A percentile compares a stretch with the other conserved stretches of the same genome.
phyloP scores from a whole-genome alignment of 805 yeast species.

The Yarrowia deformans region DNA sequence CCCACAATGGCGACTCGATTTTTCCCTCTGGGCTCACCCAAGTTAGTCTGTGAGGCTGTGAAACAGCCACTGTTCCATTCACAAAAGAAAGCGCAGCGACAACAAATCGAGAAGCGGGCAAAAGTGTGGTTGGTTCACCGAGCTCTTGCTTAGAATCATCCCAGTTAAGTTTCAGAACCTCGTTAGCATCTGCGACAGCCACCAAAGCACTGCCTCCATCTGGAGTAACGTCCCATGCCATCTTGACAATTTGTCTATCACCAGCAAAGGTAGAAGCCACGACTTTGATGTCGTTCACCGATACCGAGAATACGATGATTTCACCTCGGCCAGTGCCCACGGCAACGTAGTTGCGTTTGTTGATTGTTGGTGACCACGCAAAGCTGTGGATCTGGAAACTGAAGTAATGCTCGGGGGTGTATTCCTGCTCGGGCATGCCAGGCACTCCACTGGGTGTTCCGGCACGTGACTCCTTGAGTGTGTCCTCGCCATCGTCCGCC shows the following conservation, averaged over 20 bases:
- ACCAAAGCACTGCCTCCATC: slow-evolving; percentile 23
- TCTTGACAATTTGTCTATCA: not conserved
- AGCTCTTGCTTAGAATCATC: not conserved
- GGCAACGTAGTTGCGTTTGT: slow-evolving; percentile 9
- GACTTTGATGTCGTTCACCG: not conserved
- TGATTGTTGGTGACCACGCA: slow-evolving; percentile 31
- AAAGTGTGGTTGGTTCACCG: not conserved
- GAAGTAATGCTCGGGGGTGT: slow-evolving; percentile 21
- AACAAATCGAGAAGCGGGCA: slow-evolving; percentile 5
- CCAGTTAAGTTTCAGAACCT: slow-evolving; percentile 3
- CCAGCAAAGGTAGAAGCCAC: slow-evolving; percentile 13
- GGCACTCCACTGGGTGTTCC: slow-evolving; percentile 3
- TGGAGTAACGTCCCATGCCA: slow-evolving; percentile 4
- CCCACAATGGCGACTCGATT: slow-evolving; percentile 15
- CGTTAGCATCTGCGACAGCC: slow-evolving; percentile 8
- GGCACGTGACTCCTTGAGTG: slow-evolving; percentile 1
- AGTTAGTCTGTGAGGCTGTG: slow-evolving; percentile 21
- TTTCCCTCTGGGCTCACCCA: slow-evolving; percentile 21
- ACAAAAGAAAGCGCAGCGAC: slow-evolving; percentile 13
- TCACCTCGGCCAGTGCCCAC: slow-evolving; percentile 21
- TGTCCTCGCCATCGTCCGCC: not conserved
- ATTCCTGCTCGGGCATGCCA: slow-evolving; percentile 5
- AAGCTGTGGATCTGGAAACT: slow-evolving; percentile 29
- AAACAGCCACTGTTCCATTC: slow-evolving; percentile 10
- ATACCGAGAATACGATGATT: not conserved